Evolutionary conservation across 768 basidiomycete species (phyloP).

Genomic region (Phylloporus sp.): DNA sequence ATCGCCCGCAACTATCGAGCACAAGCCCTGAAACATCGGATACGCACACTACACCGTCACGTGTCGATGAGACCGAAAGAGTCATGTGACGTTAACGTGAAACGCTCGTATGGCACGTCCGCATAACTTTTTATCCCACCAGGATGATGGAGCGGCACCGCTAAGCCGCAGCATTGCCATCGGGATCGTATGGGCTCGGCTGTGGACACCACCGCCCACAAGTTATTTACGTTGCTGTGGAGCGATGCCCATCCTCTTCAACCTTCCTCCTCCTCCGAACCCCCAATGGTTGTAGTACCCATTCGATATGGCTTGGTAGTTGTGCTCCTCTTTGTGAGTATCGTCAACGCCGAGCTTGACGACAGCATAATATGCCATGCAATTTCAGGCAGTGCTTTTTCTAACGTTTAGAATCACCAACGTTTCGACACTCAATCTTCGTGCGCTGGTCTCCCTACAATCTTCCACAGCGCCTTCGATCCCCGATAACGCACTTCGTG

Average conservation of each 20-base stretch:
- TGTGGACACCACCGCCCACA: neutral
- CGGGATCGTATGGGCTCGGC: neutral
- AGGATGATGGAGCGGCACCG: no score
- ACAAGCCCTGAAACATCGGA: neutral
- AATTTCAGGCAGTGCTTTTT: constrained; percentile 15
- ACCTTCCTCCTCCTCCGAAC: neutral
- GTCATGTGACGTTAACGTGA: neutral
- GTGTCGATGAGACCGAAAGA: no score
- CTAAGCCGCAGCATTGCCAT: neutral
- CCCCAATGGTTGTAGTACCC: constrained; percentile 15
- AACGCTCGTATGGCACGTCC: neutral
- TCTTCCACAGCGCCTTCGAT: neutral
- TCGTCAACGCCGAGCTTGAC: neutral
- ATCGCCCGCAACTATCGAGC: no score
- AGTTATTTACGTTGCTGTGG: constrained; percentile 13
- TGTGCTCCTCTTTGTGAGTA: constrained; percentile 19
- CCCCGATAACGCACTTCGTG: neutral
- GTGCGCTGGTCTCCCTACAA: constrained; percentile 1
- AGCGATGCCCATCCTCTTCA: neutral
- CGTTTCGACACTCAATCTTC: neutral
- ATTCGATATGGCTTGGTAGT: constrained; percentile 19
- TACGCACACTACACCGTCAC: no score
- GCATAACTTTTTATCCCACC: no score
- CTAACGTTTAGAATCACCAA: constrained; percentile 3
- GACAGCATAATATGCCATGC: neutral